Evolutionary conservation across 371 early-diverging fungal species (phyloP).

Genomic region (Entomophthora muscae): DNA sequence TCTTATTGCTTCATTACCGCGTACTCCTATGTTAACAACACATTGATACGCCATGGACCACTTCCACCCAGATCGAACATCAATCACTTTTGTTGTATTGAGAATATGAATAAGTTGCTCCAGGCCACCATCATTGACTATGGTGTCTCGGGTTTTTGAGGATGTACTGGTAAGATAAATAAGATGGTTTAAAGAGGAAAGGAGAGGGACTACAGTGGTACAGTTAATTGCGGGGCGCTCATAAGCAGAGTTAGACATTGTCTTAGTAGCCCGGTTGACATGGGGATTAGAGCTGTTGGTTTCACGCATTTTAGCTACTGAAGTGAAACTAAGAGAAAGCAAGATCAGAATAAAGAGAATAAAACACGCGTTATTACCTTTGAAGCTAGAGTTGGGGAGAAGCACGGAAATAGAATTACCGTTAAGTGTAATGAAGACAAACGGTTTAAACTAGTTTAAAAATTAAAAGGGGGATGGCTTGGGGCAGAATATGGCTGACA

Average conservation of each 20-base stretch:
- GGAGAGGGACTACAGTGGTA: conserved; percentile 66
- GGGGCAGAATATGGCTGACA: neutral
- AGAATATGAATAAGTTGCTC: conserved; percentile 67
- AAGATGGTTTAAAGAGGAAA: conserved; percentile 73
- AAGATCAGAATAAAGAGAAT: neutral
- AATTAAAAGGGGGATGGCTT: neutral
- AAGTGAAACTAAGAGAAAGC: neutral
- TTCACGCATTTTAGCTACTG: conserved; percentile 47
- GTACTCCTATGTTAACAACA: conserved; percentile 68
- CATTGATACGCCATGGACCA: conserved; percentile 72
- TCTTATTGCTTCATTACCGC: conserved; percentile 63
- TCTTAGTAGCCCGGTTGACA: conserved; percentile 54
- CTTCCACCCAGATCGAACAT: conserved; percentile 51
- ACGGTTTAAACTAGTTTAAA: neutral
- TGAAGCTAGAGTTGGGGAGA: neutral
- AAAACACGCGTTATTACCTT: neutral
- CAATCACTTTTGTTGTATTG: conserved; percentile 35
- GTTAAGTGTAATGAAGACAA: neutral
- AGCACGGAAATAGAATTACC: neutral
- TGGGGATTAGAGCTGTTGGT: conserved; percentile 58
- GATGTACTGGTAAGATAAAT: conserved; percentile 67
- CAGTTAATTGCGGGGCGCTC: conserved; percentile 81
- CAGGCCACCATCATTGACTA: conserved; percentile 74
- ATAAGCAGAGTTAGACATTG: conserved; percentile 63
- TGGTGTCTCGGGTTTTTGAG: conserved; percentile 56